These are phyloP conservation scores for Neurospora tetraspora DNA, from an alignment of 495 filamentous ascomycete genomes.

Conservation along the genomic window DNA sequence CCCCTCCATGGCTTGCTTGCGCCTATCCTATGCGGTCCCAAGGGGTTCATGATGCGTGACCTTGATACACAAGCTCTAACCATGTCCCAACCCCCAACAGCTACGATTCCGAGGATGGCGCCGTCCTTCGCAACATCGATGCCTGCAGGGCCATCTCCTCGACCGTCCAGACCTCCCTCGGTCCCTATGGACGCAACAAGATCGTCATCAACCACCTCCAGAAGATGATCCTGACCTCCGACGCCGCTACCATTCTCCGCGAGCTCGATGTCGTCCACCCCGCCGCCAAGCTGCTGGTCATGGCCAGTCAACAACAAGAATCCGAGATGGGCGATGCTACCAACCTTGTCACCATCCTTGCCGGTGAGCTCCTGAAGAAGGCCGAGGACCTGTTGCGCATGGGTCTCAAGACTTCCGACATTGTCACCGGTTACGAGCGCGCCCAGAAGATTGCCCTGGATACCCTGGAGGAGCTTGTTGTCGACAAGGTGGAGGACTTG, in stretches of 20 bases:
- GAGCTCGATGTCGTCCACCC: conserved; percentile 98
- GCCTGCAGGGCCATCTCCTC: conserved; percentile 91
- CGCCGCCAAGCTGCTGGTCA: conserved; percentile 95
- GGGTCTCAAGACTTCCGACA: conserved; percentile 94
- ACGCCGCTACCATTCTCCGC: conserved; percentile 92
- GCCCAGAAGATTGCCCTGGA: conserved; percentile 81
- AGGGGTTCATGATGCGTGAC: not conserved
- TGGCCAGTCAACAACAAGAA: conserved; percentile 98
- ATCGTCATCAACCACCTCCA: conserved; percentile 99
- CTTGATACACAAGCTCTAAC: conserved; percentile 11
- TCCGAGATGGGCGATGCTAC: conserved; percentile 98
- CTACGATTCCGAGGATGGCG: conserved; percentile 97
- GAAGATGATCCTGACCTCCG: conserved; percentile 98
- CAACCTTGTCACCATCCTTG: conserved; percentile 92
- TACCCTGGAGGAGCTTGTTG: conserved; percentile 74
- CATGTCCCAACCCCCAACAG: conserved; percentile 34
- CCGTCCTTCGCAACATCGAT: conserved; percentile 96
- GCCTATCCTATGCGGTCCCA: not conserved
- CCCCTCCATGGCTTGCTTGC: conserved; percentile 1
- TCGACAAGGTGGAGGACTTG: conserved; percentile 84
- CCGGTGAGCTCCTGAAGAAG: conserved; percentile 93
- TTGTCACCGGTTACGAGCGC: conserved; percentile 90
- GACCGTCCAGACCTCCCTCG: conserved; percentile 93
- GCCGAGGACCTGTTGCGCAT: conserved; percentile 91
- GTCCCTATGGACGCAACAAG: conserved; percentile 97